phyloP scores from a whole-genome alignment of 1,284 basidiomycete species.

The Ceratobasidium sp. region DNA sequence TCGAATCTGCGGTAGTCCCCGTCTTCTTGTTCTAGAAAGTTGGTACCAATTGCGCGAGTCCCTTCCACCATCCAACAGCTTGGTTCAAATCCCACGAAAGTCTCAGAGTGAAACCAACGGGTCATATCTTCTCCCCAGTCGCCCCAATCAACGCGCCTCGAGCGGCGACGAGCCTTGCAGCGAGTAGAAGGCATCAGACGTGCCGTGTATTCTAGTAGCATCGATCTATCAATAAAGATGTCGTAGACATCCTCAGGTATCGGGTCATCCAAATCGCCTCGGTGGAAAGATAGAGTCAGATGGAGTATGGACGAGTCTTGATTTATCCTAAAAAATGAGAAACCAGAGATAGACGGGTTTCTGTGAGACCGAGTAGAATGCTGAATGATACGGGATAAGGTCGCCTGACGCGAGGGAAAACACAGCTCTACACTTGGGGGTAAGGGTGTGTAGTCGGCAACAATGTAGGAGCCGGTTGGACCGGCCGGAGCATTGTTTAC shows the following conservation, averaged over 20 bases:
- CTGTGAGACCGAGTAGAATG: not conserved
- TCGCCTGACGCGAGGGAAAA: not conserved
- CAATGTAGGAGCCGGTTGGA: not conserved
- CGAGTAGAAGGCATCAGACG: not conserved
- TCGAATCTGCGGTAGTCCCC: no score
- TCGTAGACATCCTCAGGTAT: not conserved
- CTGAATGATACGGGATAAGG: not conserved
- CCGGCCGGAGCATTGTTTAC: no score
- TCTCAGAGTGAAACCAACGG: conserved; percentile 19
- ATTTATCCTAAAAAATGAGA: no score
- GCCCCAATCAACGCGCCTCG: not conserved
- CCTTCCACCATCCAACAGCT: no score
- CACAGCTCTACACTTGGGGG: not conserved
- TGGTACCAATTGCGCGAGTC: no score
- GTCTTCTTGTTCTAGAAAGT: no score
- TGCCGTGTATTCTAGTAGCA: not conserved
- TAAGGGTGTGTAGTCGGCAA: not conserved
- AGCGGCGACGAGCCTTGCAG: not conserved
- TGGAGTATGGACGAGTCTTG: not conserved
- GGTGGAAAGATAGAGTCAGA: not conserved
- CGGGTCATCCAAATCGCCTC: not conserved
- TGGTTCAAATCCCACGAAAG: not conserved
- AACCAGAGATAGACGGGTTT: not conserved
- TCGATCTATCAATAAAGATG: not conserved
- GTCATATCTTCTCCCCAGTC: conserved; percentile 25